Evolutionary conservation across 106 monocot species (phyloP), one percentile per base, ranked within the genome.

Genomic region (Chionographis japonica): DNA sequence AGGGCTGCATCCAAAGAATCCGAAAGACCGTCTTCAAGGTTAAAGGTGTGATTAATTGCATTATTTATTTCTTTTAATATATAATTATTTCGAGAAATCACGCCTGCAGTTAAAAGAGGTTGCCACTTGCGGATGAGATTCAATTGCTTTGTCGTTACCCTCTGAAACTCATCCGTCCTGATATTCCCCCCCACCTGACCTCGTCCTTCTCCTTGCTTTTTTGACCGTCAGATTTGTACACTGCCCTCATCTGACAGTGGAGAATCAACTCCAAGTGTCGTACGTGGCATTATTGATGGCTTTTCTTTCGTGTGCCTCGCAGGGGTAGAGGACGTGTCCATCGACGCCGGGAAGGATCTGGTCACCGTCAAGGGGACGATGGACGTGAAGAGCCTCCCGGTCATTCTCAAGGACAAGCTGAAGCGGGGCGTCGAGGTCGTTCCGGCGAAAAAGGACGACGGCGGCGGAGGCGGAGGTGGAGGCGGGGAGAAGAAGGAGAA

Each of bases 351-450:
- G 54, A 79, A 82, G 77, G 85, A 91, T 16, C 58, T 80, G 58
- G 88, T 88, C 12, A 91, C 81, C 6, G 91, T 91, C 20, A 85
- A 64, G 62, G 91, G 91, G 17, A 88, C 82, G 5, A 91, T 91
- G 87, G 91, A 91, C 72, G 66, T 56, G 13, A 79, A 79, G 52
- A 4, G 19, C 60, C 72, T 91, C 51, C 62, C 65, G 5, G 10
- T 12, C 0, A 8, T 57, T 36, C 67, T 91, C 14, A 80, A 59
- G 13, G 78, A 79, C 8, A 85, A 81, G 72, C 75, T 88, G 12
- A 82, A 74, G 52, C 60, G 87, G 10, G 35, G 20, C 55, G 91
- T 88, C 8, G 82, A 91, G 58, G 17, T 85, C 52, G 70, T 91
- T 38, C 57, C 55, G 9, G 52, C 58, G 35, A 78, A 78, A 71